These are phyloP conservation scores for Pestalotiopsis sp. DNA, from an alignment of 2,329 filamentous ascomycete genomes.

Conservation along the genomic window DNA sequence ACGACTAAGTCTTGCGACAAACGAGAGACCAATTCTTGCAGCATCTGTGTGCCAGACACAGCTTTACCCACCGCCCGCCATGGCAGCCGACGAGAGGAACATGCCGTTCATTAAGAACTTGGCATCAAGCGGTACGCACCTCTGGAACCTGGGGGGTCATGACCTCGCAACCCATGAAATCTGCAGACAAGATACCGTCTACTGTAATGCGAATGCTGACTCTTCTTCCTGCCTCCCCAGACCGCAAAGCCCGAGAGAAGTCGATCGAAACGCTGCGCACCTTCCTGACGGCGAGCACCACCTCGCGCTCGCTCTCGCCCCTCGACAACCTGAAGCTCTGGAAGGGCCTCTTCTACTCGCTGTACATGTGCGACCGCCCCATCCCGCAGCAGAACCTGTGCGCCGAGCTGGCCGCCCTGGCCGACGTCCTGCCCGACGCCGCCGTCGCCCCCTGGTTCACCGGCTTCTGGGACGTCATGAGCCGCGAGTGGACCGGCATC, in stretches of 20 bases:
- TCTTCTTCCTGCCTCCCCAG: conserved; percentile 44
- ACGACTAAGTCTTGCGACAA: not conserved
- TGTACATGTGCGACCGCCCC: conserved; percentile 93
- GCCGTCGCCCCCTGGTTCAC: conserved; percentile 53
- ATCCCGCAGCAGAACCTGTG: conserved; percentile 85
- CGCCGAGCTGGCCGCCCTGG: conserved; percentile 72
- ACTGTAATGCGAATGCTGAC: not conserved
- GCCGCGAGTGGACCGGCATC: conserved; percentile 69
- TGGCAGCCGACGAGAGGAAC: conserved; percentile 47
- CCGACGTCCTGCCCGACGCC: conserved; percentile 56
- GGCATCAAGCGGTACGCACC: conserved; percentile 74
- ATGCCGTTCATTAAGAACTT: conserved; percentile 83
- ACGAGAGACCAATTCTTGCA: not conserved
- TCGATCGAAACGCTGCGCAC: conserved; percentile 76
- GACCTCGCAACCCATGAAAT: not conserved
- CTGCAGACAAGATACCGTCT: not conserved
- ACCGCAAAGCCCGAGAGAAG: conserved; percentile 76
- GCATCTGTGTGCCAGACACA: not conserved
- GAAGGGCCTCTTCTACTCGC: conserved; percentile 91
- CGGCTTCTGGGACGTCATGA: conserved; percentile 74
- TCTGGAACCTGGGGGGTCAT: not conserved
- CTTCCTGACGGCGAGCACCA: conserved; percentile 69
- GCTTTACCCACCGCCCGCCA: conserved; percentile 16
- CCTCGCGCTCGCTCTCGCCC: conserved; percentile 57
- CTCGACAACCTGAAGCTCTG: conserved; percentile 85